A percentile compares a stretch with the other conserved stretches of the same genome.
These are phyloP conservation scores for Hypoxylon sp. DNA, from an alignment of 2,329 filamentous ascomycete genomes.

Conservation along the genomic window DNA sequence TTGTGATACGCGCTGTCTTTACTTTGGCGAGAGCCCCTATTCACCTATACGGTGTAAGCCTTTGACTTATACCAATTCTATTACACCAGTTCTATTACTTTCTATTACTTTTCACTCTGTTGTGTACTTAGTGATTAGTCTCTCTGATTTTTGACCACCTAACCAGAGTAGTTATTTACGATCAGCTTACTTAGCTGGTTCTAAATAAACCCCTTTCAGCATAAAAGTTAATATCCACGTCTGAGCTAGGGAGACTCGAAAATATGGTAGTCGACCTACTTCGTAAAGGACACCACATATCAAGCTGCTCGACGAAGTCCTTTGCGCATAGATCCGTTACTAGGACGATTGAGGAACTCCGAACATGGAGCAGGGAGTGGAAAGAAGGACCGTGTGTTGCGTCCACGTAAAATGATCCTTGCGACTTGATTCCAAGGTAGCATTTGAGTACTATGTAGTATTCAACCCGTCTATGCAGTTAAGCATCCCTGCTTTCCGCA, in stretches of 20 bases:
- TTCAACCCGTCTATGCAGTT: conserved; percentile 33
- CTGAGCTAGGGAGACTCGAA: conserved; percentile 4
- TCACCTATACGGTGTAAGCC: conserved; percentile 22
- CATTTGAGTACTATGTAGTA: conserved; percentile 41
- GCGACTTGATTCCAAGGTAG: conserved; percentile 37
- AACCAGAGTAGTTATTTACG: background rate
- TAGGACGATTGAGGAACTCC: conserved; percentile 35
- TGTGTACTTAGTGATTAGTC: too few species aligned
- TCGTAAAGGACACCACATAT: conserved; percentile 1
- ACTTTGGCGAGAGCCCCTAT: conserved; percentile 35
- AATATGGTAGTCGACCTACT: background rate
- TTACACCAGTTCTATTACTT: too few species aligned
- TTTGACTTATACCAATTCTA: background rate
- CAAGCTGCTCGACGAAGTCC: conserved; percentile 6
- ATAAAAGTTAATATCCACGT: background rate
- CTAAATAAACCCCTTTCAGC: background rate
- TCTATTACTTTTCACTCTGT: too few species aligned
- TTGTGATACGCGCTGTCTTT: conserved; percentile 40
- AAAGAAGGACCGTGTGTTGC: conserved; percentile 40
- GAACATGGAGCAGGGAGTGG: conserved; percentile 32
- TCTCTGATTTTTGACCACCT: background rate
- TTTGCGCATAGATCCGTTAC: conserved; percentile 39
- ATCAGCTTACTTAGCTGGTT: background rate
- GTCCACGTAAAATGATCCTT: conserved; percentile 37
- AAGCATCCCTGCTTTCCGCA: conserved; percentile 32